These are phyloP conservation scores for Ceraceosorus bombacis DNA, from an alignment of 1,284 basidiomycete genomes.

Conservation along the genomic window DNA sequence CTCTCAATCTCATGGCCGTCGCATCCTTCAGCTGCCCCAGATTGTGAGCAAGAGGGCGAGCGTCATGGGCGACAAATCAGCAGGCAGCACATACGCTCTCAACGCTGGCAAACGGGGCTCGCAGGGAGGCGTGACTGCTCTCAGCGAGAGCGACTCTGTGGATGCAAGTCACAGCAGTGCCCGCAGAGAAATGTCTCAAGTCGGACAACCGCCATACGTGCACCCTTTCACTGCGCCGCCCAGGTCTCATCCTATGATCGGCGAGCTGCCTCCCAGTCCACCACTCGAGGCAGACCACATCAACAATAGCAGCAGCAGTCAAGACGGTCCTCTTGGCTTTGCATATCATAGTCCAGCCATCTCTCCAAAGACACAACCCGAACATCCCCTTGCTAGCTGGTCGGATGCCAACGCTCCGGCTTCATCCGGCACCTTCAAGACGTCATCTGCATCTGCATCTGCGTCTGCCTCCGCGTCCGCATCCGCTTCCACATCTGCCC, in stretches of 20 bases:
- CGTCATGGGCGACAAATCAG: constrained; percentile 11
- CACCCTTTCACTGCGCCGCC: constrained; percentile 9
- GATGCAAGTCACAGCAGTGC: too few relatives aligned
- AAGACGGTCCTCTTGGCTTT: constrained; percentile 18
- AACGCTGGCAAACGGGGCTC: neutral
- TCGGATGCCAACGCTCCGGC: too few relatives aligned
- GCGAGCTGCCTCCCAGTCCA: constrained; percentile 38
- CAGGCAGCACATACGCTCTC: constrained; percentile 11
- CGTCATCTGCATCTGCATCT: too few relatives aligned
- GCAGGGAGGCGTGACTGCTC: too few relatives aligned
- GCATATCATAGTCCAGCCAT: constrained; percentile 15
- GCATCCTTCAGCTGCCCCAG: constrained; percentile 29
- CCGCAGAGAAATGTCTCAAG: neutral
- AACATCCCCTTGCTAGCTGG: too few relatives aligned
- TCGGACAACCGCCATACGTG: constrained; percentile 11
- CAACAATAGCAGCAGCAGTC: constrained; percentile 18
- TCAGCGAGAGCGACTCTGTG: too few relatives aligned
- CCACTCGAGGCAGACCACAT: constrained; percentile 34
- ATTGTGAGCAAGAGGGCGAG: constrained; percentile 32
- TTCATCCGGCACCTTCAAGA: too few relatives aligned
- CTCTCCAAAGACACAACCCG: constrained; percentile 4
- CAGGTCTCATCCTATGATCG: constrained; percentile 19
- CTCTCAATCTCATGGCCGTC: constrained; percentile 1
- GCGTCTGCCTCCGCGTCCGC: too few relatives aligned
- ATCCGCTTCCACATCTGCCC: too few relatives aligned